Evolutionary conservation across 192 early-diverging fungal species (phyloP).

Genomic region (Kickxella alabastrina): DNA sequence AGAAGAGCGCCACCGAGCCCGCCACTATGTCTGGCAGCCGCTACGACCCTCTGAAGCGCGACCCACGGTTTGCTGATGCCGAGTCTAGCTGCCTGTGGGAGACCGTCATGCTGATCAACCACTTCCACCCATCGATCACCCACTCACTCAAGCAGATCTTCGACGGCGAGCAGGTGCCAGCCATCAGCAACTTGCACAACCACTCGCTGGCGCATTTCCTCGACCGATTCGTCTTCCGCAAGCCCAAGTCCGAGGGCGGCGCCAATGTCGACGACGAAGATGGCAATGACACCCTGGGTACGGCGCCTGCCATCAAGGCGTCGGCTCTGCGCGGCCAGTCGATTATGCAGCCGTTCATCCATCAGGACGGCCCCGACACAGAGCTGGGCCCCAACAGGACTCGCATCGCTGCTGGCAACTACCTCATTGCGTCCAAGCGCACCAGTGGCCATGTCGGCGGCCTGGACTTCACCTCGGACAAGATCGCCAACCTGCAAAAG

Average conservation of each 20-base stretch:
- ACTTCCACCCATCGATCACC: conserved; percentile 92
- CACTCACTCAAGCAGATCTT: conserved; percentile 75
- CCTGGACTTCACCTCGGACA: conserved; percentile 29
- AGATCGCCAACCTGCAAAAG: conserved; percentile 34
- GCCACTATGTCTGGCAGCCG: not conserved
- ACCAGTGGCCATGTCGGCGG: conserved; percentile 59
- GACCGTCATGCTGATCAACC: conserved; percentile 67
- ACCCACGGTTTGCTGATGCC: conserved; percentile 80
- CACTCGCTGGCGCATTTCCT: conserved; percentile 91
- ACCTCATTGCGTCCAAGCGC: conserved; percentile 64
- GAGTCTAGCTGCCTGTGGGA: conserved; percentile 89
- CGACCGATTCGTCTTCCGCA: conserved; percentile 92
- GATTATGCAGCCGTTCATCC: conserved; percentile 54
- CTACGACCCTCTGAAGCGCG: conserved; percentile 84
- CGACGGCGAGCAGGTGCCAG: conserved; percentile 60
- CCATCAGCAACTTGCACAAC: conserved; percentile 74
- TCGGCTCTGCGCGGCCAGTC: conserved; percentile 34
- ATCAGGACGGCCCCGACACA: conserved; percentile 17
- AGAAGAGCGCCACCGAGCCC: not conserved
- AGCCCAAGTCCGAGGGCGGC: conserved; percentile 77
- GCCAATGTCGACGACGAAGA: conserved; percentile 53
- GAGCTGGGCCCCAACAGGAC: conserved; percentile 11
- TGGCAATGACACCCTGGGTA: not conserved
- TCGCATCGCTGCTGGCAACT: conserved; percentile 38
- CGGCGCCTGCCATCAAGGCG: conserved; percentile 5